Conservation (phyloP, 1,284 basidiomycete genomes). For the Boletus mariae region DNA sequence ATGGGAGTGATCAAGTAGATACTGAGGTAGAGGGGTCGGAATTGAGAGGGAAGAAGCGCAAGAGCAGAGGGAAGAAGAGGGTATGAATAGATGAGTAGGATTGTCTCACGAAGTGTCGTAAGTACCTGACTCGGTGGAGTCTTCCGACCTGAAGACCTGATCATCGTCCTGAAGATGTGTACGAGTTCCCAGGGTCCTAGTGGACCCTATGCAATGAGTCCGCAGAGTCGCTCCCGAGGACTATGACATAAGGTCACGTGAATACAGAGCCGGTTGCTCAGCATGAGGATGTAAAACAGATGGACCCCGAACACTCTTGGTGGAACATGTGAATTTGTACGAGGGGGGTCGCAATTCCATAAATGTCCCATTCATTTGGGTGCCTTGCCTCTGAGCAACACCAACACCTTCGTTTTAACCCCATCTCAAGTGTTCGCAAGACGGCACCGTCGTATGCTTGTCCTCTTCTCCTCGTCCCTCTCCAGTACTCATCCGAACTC, state of each 20-base stretch:
- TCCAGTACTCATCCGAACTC: neutral
- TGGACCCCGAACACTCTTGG: conserved; percentile 8
- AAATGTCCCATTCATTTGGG: neutral
- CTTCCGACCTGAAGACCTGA: too few species aligned
- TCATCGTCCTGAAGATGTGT: too few species aligned
- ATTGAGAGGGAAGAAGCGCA: conserved; percentile 21
- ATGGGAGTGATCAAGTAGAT: conserved; percentile 8
- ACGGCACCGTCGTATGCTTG: conserved; percentile 9
- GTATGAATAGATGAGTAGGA: too few species aligned
- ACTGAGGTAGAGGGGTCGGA: conserved; percentile 11
- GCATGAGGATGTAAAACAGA: conserved; percentile 26
- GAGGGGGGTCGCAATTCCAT: conserved; percentile 16
- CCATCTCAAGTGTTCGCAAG: neutral
- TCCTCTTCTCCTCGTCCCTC: neutral
- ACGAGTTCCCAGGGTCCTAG: too few species aligned
- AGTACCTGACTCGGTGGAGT: too few species aligned
- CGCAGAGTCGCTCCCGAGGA: neutral
- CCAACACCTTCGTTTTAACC: conserved; percentile 6
- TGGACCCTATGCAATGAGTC: too few species aligned
- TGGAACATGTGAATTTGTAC: conserved; percentile 27
- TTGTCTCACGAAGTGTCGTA: too few species aligned
- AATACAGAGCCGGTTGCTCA: neutral
- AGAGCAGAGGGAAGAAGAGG: conserved; percentile 20
- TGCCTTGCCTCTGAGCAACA: conserved; percentile 21
- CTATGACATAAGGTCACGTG: neutral